Base-by-base conservation (phyloP, 2,329 filamentous ascomycete species). In the Arthrobotrys musiformis region DNA sequence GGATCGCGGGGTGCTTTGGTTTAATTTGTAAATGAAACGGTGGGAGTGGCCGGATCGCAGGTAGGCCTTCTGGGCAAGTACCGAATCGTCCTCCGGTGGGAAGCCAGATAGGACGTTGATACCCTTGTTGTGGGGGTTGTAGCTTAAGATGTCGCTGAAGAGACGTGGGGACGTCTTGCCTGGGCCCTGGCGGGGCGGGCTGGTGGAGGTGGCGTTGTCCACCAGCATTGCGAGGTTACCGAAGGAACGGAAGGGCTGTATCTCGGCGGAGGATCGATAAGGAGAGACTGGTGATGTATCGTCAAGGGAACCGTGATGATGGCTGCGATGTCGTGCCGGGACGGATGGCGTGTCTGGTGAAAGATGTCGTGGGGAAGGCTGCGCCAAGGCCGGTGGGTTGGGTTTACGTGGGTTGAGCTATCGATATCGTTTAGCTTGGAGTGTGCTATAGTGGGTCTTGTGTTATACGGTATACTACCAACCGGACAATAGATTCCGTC, bases 91-190 rank as follows among this genome's bases (percentile, higher is more conserved):
- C n/a, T 86, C 85, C 5, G 87, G 88, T 50, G 89, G 87, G 24
- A 87, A 83, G 75, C 89, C 86, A 46, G 87, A 86, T 54, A 92
- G 86, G 61, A 90, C 82, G 81, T 89, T 89, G 79, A 85, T 85
- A 68, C 85, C 85, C 33, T 84, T 83, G 79, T 87, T 86, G 74
- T 85, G 83, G 13, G 87, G 86, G 78, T 88, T 86, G 81, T 88
- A 87, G 58, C 83, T 82, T 68, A 85, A 82, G 79, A 89, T 84
- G 80, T 89, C 87, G 79, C 68, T 77, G 73, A 68, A 79, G 56
- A 81, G 62, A 86, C 84, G 75, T 85, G 83, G 72, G 87, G 84
- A 79, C 84, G 85, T 66, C 85, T 81, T 86, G 70, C 86, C 85
- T 79, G 85, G 86, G 82, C 35, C 35, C 79, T 85, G 48, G 44